Conservation (phyloP, 1,139 yeast genomes). For the Nakaseomyces nivariensis region DNA sequence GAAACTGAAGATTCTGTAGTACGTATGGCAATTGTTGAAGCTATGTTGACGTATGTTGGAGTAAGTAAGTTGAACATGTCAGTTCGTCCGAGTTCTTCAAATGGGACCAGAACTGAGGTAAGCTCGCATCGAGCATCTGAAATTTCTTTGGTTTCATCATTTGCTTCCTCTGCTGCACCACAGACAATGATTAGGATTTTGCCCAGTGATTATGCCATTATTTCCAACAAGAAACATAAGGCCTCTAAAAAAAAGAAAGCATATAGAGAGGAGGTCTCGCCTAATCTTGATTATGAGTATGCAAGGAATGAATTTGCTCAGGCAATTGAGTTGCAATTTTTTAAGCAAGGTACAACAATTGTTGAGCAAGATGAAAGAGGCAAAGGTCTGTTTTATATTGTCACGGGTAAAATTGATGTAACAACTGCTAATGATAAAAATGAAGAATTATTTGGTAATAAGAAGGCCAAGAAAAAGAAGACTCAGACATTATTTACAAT, state of each 20-base stretch:
- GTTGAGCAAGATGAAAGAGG: slow-evolving; percentile 57
- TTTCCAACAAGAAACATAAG: slow-evolving; percentile 10
- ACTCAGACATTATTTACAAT: slow-evolving; percentile 47
- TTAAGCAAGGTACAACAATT: slow-evolving; percentile 45
- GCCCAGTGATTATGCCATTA: slow-evolving; percentile 20
- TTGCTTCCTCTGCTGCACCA: slow-evolving; percentile 13
- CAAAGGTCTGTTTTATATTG: slow-evolving; percentile 69
- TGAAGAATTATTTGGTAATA: not conserved
- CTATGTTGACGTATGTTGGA: slow-evolving; percentile 65
- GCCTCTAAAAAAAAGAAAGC: slow-evolving; percentile 8
- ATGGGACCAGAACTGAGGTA: not conserved
- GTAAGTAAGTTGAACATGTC: slow-evolving; percentile 38
- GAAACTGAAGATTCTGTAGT: slow-evolving; percentile 70
- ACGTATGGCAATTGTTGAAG: slow-evolving; percentile 63
- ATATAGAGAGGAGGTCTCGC: slow-evolving; percentile 20
- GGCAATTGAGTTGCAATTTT: slow-evolving; percentile 46
- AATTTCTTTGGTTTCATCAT: slow-evolving; percentile 12
- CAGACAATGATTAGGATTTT: slow-evolving; percentile 18
- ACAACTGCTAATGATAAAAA: slow-evolving; percentile 29
- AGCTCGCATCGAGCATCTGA: slow-evolving; percentile 10
- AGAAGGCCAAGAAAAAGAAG: slow-evolving; percentile 6
- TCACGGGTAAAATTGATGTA: slow-evolving; percentile 68
- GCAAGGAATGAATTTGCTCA: slow-evolving; percentile 60
- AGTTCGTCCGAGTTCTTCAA: slow-evolving; percentile 9
- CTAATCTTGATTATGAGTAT: slow-evolving; percentile 35